These are phyloP conservation scores for Decorospora gaudefroyi DNA, from an alignment of 2,329 filamentous ascomycete species.

Conservation along the genomic window DNA sequence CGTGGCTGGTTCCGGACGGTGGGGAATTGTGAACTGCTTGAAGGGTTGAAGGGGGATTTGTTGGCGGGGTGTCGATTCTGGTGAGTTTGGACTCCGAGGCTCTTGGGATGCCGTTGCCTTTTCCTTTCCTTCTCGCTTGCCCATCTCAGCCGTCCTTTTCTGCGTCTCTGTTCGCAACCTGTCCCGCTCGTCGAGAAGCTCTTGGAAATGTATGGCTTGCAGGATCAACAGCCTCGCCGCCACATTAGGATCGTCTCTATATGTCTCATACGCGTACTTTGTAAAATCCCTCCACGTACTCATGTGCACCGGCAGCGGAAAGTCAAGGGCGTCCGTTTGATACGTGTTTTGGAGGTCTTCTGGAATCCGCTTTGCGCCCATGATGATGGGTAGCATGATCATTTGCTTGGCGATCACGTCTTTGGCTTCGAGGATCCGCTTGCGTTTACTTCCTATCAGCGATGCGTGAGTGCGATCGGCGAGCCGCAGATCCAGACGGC, in stretches of 20 bases:
- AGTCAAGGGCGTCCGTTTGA: neutral
- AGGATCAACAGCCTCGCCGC: conserved; percentile 6
- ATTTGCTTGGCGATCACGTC: neutral
- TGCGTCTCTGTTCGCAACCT: neutral
- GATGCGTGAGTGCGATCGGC: neutral
- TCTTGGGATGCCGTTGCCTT: too few relatives aligned
- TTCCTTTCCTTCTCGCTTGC: neutral
- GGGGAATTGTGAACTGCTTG: too few relatives aligned
- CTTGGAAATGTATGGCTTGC: conserved; percentile 13
- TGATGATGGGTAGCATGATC: conserved; percentile 2
- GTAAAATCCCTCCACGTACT: neutral
- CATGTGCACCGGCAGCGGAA: conserved; percentile 2
- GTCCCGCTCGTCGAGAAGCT: conserved; percentile 1
- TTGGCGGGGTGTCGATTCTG: too few relatives aligned
- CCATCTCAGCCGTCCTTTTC: neutral
- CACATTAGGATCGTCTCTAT: neutral
- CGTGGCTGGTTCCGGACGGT: too few relatives aligned
- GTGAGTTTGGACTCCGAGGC: too few relatives aligned
- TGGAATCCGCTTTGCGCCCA: conserved; percentile 11
- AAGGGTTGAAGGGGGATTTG: neutral
- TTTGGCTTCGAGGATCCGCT: conserved; percentile 8
- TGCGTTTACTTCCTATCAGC: neutral
- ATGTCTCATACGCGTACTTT: neutral
- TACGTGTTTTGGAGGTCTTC: conserved; percentile 2
- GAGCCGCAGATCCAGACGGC: neutral